Base-by-base conservation (phyloP, 176 grass and related monocot species). In the Canna indica region DNA sequence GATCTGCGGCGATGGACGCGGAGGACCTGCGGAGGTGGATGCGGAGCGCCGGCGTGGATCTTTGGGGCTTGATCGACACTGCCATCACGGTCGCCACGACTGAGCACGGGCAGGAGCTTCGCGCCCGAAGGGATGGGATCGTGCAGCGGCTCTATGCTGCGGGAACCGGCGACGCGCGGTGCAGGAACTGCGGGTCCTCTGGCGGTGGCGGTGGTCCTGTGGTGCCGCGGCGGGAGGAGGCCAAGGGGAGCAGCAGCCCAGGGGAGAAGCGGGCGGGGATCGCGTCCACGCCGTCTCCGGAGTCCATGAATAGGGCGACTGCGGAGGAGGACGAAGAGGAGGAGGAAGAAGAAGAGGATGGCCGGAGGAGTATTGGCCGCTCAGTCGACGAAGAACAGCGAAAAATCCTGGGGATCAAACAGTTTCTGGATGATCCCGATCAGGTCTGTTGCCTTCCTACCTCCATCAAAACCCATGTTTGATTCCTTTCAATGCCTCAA, bases 1-100 rank as follows among this genome's bases (percentile, higher is more conserved):
- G 41, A 17, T 11, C 68, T 32, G 44, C 2, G 46, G 72, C 41
- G 64, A 93, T 91, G 85, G 81, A 83, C 59, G 58, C 54, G 45
- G 88, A 85, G 25, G 84, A 80, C 38, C 73, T 96, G 67, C 79
- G 70, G 44, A 54, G 79, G 31, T 47, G 84, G 68, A 78, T 96
- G 69, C 41, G 72, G 38, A 78, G 71, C 54, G 64, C 75, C 25
- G 90, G 82, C 27, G 45, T 73, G 17, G 91, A 88, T 73, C 72
- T 96, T 29, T 96, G 88, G 91, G 67, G 64, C 16, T 76, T 96
- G 67, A 83, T 96, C 59, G 83, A 96, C 47, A 71, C 88, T 27
- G 91, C 81, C 27, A 77, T 96, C 38, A 50, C 75, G 47, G 52
- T 76, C 7, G 91, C 81, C 10, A 78, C 73, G 33, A 72, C 74